Base-by-base conservation (phyloP, 352 stramenopile genomes). In the Discostella stelligera region DNA sequence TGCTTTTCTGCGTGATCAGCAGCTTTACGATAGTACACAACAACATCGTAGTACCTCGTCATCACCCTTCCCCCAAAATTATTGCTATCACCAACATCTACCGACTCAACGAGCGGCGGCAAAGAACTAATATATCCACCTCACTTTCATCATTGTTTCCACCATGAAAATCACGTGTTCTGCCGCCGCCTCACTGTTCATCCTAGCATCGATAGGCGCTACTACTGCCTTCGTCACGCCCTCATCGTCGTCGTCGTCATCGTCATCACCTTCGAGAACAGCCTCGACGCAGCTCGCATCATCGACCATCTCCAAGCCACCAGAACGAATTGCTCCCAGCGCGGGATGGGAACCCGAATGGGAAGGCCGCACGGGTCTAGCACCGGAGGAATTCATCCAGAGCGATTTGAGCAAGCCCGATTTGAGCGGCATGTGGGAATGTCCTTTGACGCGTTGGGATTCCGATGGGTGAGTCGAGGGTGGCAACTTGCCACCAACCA, bases 391-490 rank as follows among this genome's bases (percentile, higher is more conserved):
- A 82, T 94, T 94, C 79, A 84, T 95, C 75, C 44, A 84, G 11
- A 84, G 59, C 53, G 88, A 93, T 71, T 76, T 85, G 65, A 66
- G 37, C 32, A 86, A 89, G 46, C 78, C 81, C 1, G 87, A 94
- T 79, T 53, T 90, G 1, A 76, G 70, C 46, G 79, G 68, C 3
- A 92, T 94, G 83, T 91, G 86, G 82, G 89, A 94, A 80, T 94
- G 89, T 72, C 89, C 89, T 23, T 71, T 91, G 49, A 94, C 89
- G n/a, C 58, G 74, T 76, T 94, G 89, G 89, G 70, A 92, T 79
- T 85, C 65, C 0, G 83, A 91, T 16, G 71, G 64, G 79, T 89
- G 74, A 68, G 82, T 77, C 23, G 2, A 4, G n/a, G n/a, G n/a
- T n/a, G n/a, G n/a, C n/a, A n/a, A n/a, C n/a, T n/a, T n/a, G n/a